Base-by-base conservation (phyloP, 805 yeast species). In the Wickerhamomyces mucosus region DNA sequence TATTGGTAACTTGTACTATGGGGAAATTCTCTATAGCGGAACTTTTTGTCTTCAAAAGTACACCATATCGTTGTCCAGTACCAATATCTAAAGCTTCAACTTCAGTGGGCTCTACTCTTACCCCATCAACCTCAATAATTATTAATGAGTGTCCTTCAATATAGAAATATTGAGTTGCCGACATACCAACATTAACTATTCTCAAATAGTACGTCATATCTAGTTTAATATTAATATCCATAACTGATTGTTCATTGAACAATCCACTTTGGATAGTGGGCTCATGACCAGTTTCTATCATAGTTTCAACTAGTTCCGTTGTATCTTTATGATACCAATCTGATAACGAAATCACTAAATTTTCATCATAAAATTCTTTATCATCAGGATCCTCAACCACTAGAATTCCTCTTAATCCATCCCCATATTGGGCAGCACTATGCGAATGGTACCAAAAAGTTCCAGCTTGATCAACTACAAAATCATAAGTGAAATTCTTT, bases 11-110 rank as follows among this genome's bases (percentile, higher is more conserved):
- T 34, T 70, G 72, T 41, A 78, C 67, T 32, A 78, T 55, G 34
- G 46, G 64, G 51, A 41, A 74, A 57, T 41, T 69, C 16, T 14
- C 10, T 65, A 15, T 38, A 37, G 18, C 47, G 40, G 63, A 56
- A 7, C 72, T 62, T 50, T 44, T 53, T 39, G 84, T 66, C 21
- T 59, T 65, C 16, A 83, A 46, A 30, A 81, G 51, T 2, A 80
- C 74, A 9, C 83, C 69, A 48, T 75, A 73, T 43, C 95, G 62
- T 57, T 85, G 95, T 3, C 89, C 95, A 6, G 78, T 85, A 1
- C 86, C 72, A 19, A 74, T 35, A 36, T 64, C 61, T n/a, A 74
- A 35, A 22, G 72, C 59, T 13, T 62, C 65, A 3, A 69, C 64
- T 22, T 56, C 59, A 36, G 53, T 55, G 13, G 74, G 74, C 34